Evolutionary conservation across 2,329 filamentous ascomycete genomes (phyloP).

Genomic region (Arachnopeziza araneosa): DNA sequence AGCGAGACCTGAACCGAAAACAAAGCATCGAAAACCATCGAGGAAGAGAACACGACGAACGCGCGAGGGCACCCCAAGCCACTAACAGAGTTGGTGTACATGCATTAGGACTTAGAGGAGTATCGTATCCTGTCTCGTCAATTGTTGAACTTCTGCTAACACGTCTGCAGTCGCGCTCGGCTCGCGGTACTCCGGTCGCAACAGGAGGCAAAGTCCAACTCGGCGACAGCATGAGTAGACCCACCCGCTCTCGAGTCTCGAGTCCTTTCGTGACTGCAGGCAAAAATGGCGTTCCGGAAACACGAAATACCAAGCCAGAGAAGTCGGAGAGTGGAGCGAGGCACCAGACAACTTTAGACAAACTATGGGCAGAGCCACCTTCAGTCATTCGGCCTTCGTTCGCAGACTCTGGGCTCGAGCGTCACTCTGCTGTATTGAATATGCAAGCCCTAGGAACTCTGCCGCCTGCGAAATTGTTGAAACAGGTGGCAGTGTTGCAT

Average conservation of each 20-base stretch:
- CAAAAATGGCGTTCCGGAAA: constrained; percentile 11
- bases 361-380: too few relatives aligned
- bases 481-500: constrained; percentile 29
- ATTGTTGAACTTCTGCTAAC: background rate
- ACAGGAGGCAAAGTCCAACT: constrained; percentile 18
- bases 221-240: constrained; percentile 8
- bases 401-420: constrained; percentile 65
- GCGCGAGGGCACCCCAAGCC: constrained; percentile 14
- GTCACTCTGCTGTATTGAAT: constrained; percentile 71
- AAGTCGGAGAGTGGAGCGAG: background rate
- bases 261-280: constrained; percentile 21
- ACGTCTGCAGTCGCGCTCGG: background rate
- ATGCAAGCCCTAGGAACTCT: constrained; percentile 77
- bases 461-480: constrained; percentile 58
- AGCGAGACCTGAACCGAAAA: background rate
- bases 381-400: constrained; percentile 54
- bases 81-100: constrained; percentile 14
- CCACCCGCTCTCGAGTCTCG: constrained; percentile 27
- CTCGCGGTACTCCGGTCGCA: background rate
- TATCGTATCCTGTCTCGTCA: constrained; percentile 9
- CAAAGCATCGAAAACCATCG: background rate
- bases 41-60: constrained; percentile 1
- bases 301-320: constrained; percentile 4
- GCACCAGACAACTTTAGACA: constrained; percentile 20
- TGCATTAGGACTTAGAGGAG: constrained; percentile 20